Conservation (phyloP, 2,329 filamentous ascomycete genomes). For the Fusarium sarcochroum region DNA sequence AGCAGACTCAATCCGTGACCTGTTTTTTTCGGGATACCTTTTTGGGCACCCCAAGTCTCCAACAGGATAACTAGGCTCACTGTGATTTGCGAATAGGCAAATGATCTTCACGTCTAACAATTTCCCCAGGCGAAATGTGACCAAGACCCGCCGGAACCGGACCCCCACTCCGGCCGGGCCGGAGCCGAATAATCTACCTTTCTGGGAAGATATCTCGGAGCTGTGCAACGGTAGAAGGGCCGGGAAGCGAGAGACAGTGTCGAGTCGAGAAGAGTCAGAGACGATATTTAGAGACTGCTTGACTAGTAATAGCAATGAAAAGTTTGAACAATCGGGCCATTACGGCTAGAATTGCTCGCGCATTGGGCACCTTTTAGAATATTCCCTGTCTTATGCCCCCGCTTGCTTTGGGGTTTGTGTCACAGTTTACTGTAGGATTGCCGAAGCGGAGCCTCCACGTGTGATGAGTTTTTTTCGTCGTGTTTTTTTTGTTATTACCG, state of each 20-base stretch:
- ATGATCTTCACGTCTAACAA: slow-evolving; percentile 24
- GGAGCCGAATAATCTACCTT: slow-evolving; percentile 34
- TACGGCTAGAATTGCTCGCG: slow-evolving; percentile 19
- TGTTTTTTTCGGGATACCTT: slow-evolving; percentile 36
- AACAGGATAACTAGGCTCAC: slow-evolving; percentile 7
- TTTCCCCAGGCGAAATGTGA: slow-evolving; percentile 12
- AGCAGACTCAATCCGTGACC: slow-evolving; percentile 21
- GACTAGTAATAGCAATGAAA: background rate
- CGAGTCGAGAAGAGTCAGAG: background rate
- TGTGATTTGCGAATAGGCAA: slow-evolving; percentile 36
- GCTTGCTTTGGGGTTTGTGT: slow-evolving; percentile 29
- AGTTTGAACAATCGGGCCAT: slow-evolving; percentile 33
- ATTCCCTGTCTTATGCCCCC: slow-evolving; percentile 35
- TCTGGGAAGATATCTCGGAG: slow-evolving; percentile 21
- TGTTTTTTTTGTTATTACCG: background rate
- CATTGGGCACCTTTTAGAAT: slow-evolving; percentile 25
- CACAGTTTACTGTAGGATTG: slow-evolving; percentile 42
- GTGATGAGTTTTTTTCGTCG: slow-evolving; percentile 17
- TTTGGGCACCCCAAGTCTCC: slow-evolving; percentile 20
- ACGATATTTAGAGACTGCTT: background rate
- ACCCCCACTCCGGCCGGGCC: slow-evolving; percentile 29
- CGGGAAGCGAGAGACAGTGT: background rate
- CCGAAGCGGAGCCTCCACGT: slow-evolving; percentile 32
- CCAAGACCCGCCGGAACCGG: slow-evolving; percentile 19
- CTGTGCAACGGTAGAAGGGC: slow-evolving; percentile 25